Evolutionary conservation across 805 yeast genomes (phyloP).

Genomic region (Ogataea ganodermae): DNA sequence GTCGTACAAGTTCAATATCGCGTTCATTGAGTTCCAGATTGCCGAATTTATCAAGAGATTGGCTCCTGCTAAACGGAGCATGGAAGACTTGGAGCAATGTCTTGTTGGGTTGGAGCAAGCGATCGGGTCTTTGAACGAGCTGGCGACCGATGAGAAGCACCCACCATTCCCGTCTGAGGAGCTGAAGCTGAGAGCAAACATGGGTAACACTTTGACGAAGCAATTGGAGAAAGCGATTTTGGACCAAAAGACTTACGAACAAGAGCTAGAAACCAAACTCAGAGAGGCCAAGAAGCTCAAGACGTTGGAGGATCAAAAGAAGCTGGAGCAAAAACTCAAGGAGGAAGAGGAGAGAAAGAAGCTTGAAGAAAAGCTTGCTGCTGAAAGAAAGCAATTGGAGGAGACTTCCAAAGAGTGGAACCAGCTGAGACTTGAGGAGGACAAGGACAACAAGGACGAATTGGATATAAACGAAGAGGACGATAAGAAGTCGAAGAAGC

Average conservation of each 20-base stretch:
- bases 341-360: slow-evolving; percentile 48
- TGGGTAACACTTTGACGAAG: slow-evolving; percentile 77
- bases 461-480: slow-evolving; percentile 37
- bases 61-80: slow-evolving; percentile 56
- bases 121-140: slow-evolving; percentile 54
- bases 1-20: slow-evolving; percentile 71
- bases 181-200: slow-evolving; percentile 79
- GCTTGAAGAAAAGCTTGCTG: slow-evolving; percentile 44
- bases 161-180: slow-evolving; percentile 83
- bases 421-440: slow-evolving; percentile 38
- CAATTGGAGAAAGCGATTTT: slow-evolving; percentile 69
- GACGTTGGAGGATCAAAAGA: slow-evolving; percentile 52
- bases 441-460: slow-evolving; percentile 37
- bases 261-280: slow-evolving; percentile 56
- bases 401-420: slow-evolving; percentile 61
- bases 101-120: slow-evolving; percentile 62
- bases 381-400: slow-evolving; percentile 51
- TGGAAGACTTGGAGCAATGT: slow-evolving; percentile 61
- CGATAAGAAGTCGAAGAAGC: slow-evolving; percentile 33
- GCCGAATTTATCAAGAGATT: slow-evolving; percentile 79
- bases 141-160: slow-evolving; percentile 53
- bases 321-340: slow-evolving; percentile 44
- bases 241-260: slow-evolving; percentile 72
- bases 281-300: slow-evolving; percentile 70
- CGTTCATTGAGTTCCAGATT: slow-evolving; percentile 80